These are phyloP conservation scores for Citrus medica DNA, from an alignment of 345 rosid species.

Conservation along the genomic window DNA sequence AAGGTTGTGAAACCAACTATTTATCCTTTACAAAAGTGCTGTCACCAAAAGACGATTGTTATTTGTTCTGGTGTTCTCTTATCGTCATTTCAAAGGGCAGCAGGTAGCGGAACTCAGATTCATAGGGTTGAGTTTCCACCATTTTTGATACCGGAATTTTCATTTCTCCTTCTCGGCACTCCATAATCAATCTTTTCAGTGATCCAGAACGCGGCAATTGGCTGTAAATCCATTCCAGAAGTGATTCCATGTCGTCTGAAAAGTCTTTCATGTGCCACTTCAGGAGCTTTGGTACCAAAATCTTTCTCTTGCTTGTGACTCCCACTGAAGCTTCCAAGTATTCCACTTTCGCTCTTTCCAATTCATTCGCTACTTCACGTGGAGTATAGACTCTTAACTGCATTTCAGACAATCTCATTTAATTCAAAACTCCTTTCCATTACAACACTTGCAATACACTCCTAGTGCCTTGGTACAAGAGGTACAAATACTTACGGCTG, in stretches of 20 bases:
- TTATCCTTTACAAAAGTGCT: background rate
- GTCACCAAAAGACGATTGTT: background rate
- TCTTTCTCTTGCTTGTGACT: slow-evolving; percentile 75
- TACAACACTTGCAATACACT: background rate
- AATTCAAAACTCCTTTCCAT: background rate
- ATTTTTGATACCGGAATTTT: slow-evolving; percentile 45
- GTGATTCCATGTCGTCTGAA: slow-evolving; percentile 76
- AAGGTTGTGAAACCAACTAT: background rate
- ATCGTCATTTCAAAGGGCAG: slow-evolving; percentile 36
- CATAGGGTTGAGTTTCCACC: slow-evolving; percentile 74
- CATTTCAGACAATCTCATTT: slow-evolving; percentile 10
- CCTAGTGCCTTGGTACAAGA: background rate
- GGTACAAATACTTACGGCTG: slow-evolving; percentile 56
- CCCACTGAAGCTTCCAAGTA: slow-evolving; percentile 79
- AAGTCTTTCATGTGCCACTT: slow-evolving; percentile 93
- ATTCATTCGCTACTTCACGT: slow-evolving; percentile 62
- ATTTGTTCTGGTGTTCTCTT: background rate
- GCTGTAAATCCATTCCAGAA: slow-evolving; percentile 88
- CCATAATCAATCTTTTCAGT: slow-evolving; percentile 66
- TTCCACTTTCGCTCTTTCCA: slow-evolving; percentile 73
- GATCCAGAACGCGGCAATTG: slow-evolving; percentile 66
- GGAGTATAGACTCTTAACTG: slow-evolving; percentile 82
- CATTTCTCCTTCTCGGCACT: slow-evolving; percentile 53
- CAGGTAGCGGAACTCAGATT: slow-evolving; percentile 71
- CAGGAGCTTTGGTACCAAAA: slow-evolving; percentile 73